Percentiles rank a stretch among this genome's conserved stretches.
These are phyloP conservation scores for Lentinus brumalis DNA, from an alignment of 768 basidiomycete genomes.

Conservation along the genomic window DNA sequence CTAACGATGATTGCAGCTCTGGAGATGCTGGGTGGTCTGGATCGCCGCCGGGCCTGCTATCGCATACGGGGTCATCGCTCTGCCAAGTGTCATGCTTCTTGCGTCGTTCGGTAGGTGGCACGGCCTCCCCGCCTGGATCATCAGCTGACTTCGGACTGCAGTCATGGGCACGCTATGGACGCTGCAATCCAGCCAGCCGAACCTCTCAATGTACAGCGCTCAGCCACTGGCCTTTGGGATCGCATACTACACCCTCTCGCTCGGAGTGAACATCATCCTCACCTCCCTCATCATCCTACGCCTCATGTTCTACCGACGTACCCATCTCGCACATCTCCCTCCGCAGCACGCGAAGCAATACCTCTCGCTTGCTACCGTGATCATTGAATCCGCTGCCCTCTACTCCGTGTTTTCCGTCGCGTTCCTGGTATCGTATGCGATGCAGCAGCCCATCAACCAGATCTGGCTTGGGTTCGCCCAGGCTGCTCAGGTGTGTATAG, in stretches of 20 bases:
- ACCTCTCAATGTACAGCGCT: slow-evolving; percentile 23
- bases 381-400: slow-evolving; percentile 32
- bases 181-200: slow-evolving; percentile 20
- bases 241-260: slow-evolving; percentile 29
- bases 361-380: slow-evolving; percentile 24
- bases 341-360: slow-evolving; percentile 24
- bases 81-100: slow-evolving; percentile 16
- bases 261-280: slow-evolving; percentile 29
- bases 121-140: background rate
- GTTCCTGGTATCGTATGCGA: slow-evolving; percentile 30
- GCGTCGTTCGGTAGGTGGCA: slow-evolving; percentile 17
- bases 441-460: slow-evolving; percentile 25
- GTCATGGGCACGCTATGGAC: slow-evolving; percentile 24
- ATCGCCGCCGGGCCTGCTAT: slow-evolving; percentile 9
- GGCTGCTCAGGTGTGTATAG: slow-evolving; percentile 20
- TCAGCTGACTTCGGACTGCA: background rate
- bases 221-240: slow-evolving; percentile 22
- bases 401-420: slow-evolving; percentile 28
- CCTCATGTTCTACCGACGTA: slow-evolving; percentile 24
- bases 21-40: slow-evolving; percentile 21
- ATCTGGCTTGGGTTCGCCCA: slow-evolving; percentile 22
- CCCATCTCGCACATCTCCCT: slow-evolving; percentile 22
- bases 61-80: slow-evolving; percentile 6
- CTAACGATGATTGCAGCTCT: background rate
- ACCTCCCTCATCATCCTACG: slow-evolving; percentile 27